Evolutionary conservation across 345 rosid species (phyloP).

Genomic region (Pistacia vera): DNA sequence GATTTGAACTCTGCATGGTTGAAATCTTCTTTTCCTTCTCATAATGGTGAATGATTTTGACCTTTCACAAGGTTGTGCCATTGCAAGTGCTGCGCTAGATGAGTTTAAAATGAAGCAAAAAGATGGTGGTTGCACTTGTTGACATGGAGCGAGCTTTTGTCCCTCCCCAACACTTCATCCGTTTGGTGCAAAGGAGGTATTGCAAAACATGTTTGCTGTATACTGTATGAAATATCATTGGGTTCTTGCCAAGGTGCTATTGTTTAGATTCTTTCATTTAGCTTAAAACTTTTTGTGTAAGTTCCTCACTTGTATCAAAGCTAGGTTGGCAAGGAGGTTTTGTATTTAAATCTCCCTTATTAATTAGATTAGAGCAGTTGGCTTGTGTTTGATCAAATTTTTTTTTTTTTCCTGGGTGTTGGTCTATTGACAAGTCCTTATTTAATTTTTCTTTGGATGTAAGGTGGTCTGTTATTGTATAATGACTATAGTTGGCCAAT

Average conservation of each 20-base stretch:
- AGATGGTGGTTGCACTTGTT: slow-evolving; percentile 80
- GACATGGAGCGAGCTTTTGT: slow-evolving; percentile 91
- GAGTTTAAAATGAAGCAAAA: slow-evolving; percentile 78
- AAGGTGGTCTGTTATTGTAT: neutral
- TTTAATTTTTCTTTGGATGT: too few species aligned
- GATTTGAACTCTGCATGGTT: neutral
- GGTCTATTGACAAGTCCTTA: neutral
- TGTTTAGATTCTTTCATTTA: neutral
- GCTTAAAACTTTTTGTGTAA: neutral
- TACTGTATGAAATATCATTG: neutral
- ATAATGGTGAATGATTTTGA: neutral
- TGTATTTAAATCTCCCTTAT: neutral
- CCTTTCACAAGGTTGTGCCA: slow-evolving; percentile 55
- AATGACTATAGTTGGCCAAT: neutral
- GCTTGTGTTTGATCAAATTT: neutral
- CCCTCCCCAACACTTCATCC: slow-evolving; percentile 85
- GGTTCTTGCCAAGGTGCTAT: too few species aligned
- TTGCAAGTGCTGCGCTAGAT: slow-evolving; percentile 78
- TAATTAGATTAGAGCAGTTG: neutral
- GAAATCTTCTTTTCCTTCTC: neutral
- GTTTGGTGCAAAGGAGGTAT: slow-evolving; percentile 82
- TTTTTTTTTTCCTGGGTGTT: neutral
- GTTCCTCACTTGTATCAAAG: neutral
- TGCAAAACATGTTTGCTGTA: slow-evolving; percentile 6
- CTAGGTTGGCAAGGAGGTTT: neutral